Evolutionary conservation across 768 basidiomycete species (phyloP), one percentile per base, ranked within the genome.

Genomic region (Hortiboletus campestris): DNA sequence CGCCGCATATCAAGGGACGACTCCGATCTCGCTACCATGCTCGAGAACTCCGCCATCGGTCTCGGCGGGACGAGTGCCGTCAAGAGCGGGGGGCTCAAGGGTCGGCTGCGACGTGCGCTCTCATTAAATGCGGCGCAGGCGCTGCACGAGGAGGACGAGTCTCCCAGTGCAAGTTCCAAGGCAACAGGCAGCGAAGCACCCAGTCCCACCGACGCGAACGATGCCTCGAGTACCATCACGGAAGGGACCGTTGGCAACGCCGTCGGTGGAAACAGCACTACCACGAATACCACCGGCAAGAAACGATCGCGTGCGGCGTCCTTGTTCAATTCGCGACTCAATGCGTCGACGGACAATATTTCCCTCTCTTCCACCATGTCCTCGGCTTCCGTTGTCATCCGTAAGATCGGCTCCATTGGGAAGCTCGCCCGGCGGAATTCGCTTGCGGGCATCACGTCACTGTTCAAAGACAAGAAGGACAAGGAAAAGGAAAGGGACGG

Each of bases 341-440:
- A 97, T 68, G 84, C 86, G 41, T 89, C 86, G 51, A 95, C 92
- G 41, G 94, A 96, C 72, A 97, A 96, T 72, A 96, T 98, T 61
- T 97, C 94, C 28, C 82, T 98, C 38, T 90, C 88, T 19, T 94
- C 91, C 9, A 97, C 96, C 43, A 95, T 97, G 63, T 91, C 89
- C 59, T 92, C 89, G 48, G 96, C 96, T 20, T 93, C 90, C 42
- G 89, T 98, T 70, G 96, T 98, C 83, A 95, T 97, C 64, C 84
- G 95, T 61, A 98, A 97, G 76, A 85, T 98, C 45, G 91, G 95
- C 4, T 85, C 86, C 38, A 86, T 97, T 74, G 91, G 92, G 32
- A 92, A 90, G 72, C 80, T 97, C 16, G 91, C 93, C 10, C 76
- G 94, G 48, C 80, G 94, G 42, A 96, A 95, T 68, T 93, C 91